A percentile compares a stretch with the other conserved stretches of the same genome.
These are phyloP conservation scores for Porphyridium purpureum DNA, from an alignment of 23 red algal genomes.

Conservation along the genomic window DNA sequence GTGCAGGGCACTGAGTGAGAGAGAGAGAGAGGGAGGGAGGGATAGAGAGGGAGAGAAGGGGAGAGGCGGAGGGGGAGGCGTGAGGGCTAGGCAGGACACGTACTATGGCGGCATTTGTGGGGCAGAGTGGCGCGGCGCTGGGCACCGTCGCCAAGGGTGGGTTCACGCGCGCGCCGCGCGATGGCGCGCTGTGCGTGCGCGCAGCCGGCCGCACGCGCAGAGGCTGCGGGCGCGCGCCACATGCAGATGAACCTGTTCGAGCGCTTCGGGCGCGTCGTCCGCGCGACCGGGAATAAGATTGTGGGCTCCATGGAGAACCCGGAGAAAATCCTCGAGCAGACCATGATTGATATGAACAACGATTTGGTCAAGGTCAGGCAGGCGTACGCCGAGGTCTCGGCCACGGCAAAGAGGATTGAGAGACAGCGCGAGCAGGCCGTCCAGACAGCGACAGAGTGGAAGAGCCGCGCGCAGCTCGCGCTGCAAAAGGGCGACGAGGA, in stretches of 20 bases:
- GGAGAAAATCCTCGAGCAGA: constrained; percentile 89
- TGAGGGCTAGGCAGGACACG: background rate
- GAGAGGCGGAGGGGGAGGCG: background rate
- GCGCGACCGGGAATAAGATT: constrained; percentile 71
- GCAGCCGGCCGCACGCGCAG: too few species aligned
- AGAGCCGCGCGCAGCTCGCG: constrained; percentile 88
- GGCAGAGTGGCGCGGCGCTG: background rate
- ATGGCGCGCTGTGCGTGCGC: constrained; percentile 6
- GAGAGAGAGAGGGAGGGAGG: background rate
- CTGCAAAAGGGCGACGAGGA: constrained; percentile 92
- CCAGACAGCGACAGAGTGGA: constrained; percentile 63
- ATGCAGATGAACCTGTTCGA: constrained; percentile 82
- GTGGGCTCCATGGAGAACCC: constrained; percentile 95
- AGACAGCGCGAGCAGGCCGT: constrained; percentile 76
- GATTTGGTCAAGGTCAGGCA: constrained; percentile 94
- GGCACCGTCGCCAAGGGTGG: background rate
- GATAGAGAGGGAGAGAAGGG: background rate
- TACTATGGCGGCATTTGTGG: background rate
- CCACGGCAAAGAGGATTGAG: constrained; percentile 77
- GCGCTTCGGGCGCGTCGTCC: constrained; percentile 82
- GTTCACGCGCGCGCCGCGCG: constrained; percentile 12
- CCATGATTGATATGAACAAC: constrained; percentile 75
- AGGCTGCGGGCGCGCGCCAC: too few species aligned
- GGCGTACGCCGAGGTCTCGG: constrained; percentile 96
- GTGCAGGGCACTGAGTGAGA: background rate